Conservation (phyloP, 164 flowering plant species). For the Macadamia integrifolia region DNA sequence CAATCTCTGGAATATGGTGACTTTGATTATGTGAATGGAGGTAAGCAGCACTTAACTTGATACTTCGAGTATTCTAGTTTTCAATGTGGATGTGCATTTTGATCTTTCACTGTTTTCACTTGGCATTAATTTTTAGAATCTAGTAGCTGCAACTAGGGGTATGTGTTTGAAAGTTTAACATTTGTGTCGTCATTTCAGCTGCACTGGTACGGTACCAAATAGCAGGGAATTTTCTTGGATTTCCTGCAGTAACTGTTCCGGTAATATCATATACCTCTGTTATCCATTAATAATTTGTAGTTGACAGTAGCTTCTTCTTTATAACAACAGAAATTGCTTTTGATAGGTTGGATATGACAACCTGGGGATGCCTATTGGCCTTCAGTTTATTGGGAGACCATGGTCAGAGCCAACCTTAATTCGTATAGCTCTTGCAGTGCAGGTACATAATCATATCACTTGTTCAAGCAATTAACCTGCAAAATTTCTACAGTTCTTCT, state of each 20-base stretch:
- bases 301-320: background rate
- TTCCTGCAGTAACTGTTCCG: slow-evolving; percentile 87
- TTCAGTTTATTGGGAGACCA: slow-evolving; percentile 88
- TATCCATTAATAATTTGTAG: background rate
- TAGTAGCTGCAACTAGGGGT: too few species aligned
- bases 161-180: background rate
- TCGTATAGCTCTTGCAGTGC: slow-evolving; percentile 62
- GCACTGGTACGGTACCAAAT: slow-evolving; percentile 77
- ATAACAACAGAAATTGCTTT: background rate
- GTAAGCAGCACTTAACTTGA: slow-evolving; percentile 28
- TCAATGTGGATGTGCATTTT: background rate
- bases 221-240: slow-evolving; percentile 87
- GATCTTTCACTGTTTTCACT: background rate
- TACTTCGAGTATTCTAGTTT: background rate
- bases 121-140: background rate
- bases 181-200: slow-evolving; percentile 42
- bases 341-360: slow-evolving; percentile 84
- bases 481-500: background rate
- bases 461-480: too few species aligned
- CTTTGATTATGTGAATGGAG: slow-evolving; percentile 93
- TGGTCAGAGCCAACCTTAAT: slow-evolving; percentile 78
- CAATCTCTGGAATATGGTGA: slow-evolving; percentile 76
- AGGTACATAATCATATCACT: slow-evolving; percentile 37
- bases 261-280: slow-evolving; percentile 28
- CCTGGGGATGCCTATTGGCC: slow-evolving; percentile 85